Evolutionary conservation across 371 early-diverging fungal genomes (phyloP), one percentile per base, ranked within the genome.

Genomic region (Thermomucor indicae-seudaticae): DNA sequence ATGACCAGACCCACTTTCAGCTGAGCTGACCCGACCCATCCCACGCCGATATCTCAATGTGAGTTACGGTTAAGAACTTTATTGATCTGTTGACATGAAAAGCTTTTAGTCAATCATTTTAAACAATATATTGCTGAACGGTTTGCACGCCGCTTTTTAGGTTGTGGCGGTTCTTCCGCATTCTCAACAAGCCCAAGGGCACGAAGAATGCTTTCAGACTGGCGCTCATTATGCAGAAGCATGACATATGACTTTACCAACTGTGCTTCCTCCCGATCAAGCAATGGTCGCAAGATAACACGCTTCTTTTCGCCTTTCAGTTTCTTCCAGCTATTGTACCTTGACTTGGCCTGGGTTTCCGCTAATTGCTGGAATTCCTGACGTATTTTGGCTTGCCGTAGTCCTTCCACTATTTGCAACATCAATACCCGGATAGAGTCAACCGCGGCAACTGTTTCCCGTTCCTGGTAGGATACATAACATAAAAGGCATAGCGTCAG

Each of bases 401-500:
- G 35, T 4, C 53, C 58, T 37, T 58, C 53, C 6, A 53, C 47
- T 19, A 58, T 53, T 44, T 58, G 58, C 11, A 58, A 47, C 22
- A 53, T 22, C 10, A 48, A 30, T 19, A 58, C 53, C 6, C 58
- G 58, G 12, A 58, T 28, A 10, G 46, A 16, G 32, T 32, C 32
- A 7, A 14, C 14, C 32, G 14, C 32, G 14, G 14, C 32, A 32
- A 7, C 32, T 32, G 14, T 7, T 16, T 58, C 53, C 16, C 35
- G 29, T 4, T 30, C 5, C 1, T 34, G 37, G 30, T 46, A n/a
- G 17, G 44, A 45, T 12, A 38, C 44, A 19, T 57, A 19, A 43
- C 58, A 57, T 27, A 58, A n/a, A 32, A 44, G 16, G 27, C 48
- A 49, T 6, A 58, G 37, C 4, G 53, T 39, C 17, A 58, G 41